phyloP scores from a whole-genome alignment of 805 yeast genomes.

The Pichia membranifaciens region DNA sequence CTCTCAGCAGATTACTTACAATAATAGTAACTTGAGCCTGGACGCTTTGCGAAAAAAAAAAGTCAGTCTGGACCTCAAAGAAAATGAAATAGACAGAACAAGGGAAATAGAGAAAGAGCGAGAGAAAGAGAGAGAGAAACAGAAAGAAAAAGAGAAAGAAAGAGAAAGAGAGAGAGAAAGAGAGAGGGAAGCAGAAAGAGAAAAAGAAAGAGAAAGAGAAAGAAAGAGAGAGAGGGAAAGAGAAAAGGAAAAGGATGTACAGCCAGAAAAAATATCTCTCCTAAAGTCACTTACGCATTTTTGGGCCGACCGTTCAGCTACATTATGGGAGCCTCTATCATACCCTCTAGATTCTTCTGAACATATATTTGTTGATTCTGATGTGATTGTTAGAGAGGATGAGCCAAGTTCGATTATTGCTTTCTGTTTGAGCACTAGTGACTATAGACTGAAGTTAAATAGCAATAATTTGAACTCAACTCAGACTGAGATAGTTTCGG shows the following conservation, averaged over 20 bases:
- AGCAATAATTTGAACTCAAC: neutral
- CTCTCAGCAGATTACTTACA: neutral
- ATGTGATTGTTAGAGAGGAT: slow-evolving; percentile 89
- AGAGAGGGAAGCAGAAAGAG: neutral
- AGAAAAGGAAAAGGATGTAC: slow-evolving; percentile 24
- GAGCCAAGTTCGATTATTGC: slow-evolving; percentile 95
- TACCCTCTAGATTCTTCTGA: slow-evolving; percentile 79
- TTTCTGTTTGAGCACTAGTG: slow-evolving; percentile 81
- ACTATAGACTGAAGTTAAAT: slow-evolving; percentile 48
- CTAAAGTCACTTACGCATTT: slow-evolving; percentile 81
- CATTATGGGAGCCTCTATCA: slow-evolving; percentile 86
- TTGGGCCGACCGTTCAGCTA: slow-evolving; percentile 97
- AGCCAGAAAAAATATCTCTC: slow-evolving; percentile 66
- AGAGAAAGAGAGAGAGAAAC: slow-evolving; percentile 32
- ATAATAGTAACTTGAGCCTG: neutral
- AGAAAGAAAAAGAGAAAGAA: slow-evolving; percentile 45
- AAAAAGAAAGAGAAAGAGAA: slow-evolving; percentile 7
- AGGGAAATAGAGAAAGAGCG: slow-evolving; percentile 4
- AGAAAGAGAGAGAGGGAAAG: slow-evolving; percentile 6
- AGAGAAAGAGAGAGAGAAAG: slow-evolving; percentile 1
- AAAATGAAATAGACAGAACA: slow-evolving; percentile 1
- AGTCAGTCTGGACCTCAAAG: neutral
- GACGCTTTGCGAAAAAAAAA: neutral
- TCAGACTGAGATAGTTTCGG: neutral
- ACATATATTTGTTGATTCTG: slow-evolving; percentile 89